A percentile compares a stretch with the other conserved stretches of the same genome.
These are phyloP conservation scores for Myriosclerotinia duriaeana DNA, from an alignment of 2,329 filamentous ascomycete species.

Conservation along the genomic window DNA sequence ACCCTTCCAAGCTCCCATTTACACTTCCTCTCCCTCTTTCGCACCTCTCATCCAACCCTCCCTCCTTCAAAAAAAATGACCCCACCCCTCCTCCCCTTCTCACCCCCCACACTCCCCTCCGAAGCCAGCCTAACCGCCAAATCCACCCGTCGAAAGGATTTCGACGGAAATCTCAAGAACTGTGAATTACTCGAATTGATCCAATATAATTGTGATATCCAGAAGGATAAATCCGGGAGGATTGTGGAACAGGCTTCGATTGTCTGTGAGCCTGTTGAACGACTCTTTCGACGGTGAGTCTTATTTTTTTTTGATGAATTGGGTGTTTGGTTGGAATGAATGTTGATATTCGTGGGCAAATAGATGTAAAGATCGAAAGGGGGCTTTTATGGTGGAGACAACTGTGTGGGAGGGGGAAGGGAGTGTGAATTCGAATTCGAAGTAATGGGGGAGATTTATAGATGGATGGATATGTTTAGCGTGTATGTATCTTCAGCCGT, in stretches of 20 bases:
- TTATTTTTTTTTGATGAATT: constrained; percentile 17
- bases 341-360: constrained; percentile 21
- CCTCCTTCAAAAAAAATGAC: constrained; percentile 47
- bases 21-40: background rate
- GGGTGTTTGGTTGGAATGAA: constrained; percentile 14
- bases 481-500: background rate
- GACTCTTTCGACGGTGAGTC: constrained; percentile 60
- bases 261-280: constrained; percentile 55
- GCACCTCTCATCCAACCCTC: background rate
- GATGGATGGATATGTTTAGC: constrained; percentile 11
- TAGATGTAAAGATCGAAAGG: constrained; percentile 60
- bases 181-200: constrained; percentile 43
- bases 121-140: constrained; percentile 38
- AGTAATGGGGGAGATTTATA: background rate
- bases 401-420: constrained; percentile 56
- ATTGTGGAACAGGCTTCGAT: constrained; percentile 42
- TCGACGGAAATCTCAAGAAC: constrained; percentile 53
- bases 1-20: background rate
- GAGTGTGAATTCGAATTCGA: constrained; percentile 22
- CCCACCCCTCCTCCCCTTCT: constrained; percentile 56
- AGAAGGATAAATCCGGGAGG: constrained; percentile 48
- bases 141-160: constrained; percentile 48
- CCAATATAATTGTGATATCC: constrained; percentile 49
- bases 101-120: constrained; percentile 51
- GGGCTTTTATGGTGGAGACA: constrained; percentile 61